A percentile compares a stretch with the other conserved stretches of the same genome.
Evolutionary conservation across 2,329 filamentous ascomycete genomes (phyloP).

Genomic region (Microascus cirrosus): DNA sequence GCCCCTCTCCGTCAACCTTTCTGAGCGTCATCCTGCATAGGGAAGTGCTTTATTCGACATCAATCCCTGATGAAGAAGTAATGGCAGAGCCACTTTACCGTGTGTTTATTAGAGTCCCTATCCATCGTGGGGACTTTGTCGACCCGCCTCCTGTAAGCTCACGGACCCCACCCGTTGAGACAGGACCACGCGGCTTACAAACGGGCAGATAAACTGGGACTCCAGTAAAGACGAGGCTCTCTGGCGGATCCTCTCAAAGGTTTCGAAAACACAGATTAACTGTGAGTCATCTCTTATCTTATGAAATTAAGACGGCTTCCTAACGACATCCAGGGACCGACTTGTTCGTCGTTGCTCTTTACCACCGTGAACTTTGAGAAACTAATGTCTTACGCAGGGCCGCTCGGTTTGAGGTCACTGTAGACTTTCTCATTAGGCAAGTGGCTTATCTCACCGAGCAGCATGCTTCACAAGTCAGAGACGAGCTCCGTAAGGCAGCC

Average conservation of each 20-base stretch:
- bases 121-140: slow-evolving; percentile 74
- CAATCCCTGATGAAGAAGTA: not conserved
- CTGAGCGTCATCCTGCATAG: not conserved
- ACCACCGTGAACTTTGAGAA: not conserved
- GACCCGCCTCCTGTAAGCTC: slow-evolving; percentile 71
- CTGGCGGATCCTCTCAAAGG: slow-evolving; percentile 81
- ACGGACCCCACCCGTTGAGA: slow-evolving; percentile 1
- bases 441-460: slow-evolving; percentile 89
- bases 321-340: slow-evolving; percentile 51
- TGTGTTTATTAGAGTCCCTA: slow-evolving; percentile 82
- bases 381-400: slow-evolving; percentile 36
- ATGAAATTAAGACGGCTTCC: not conserved
- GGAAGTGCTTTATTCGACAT: not conserved
- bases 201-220: slow-evolving; percentile 73
- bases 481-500: slow-evolving; percentile 72
- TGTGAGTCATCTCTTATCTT: slow-evolving; percentile 41
- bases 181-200: not conserved
- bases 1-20: not conserved
- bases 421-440: slow-evolving; percentile 84
- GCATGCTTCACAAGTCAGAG: slow-evolving; percentile 79
- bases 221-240: slow-evolving; percentile 73
- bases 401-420: slow-evolving; percentile 68
- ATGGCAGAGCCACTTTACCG: slow-evolving; percentile 52
- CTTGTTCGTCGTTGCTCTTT: slow-evolving; percentile 43
- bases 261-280: slow-evolving; percentile 73